Conservation (phyloP, 192 early-diverging fungal genomes). For the Coemansia sp. region DNA sequence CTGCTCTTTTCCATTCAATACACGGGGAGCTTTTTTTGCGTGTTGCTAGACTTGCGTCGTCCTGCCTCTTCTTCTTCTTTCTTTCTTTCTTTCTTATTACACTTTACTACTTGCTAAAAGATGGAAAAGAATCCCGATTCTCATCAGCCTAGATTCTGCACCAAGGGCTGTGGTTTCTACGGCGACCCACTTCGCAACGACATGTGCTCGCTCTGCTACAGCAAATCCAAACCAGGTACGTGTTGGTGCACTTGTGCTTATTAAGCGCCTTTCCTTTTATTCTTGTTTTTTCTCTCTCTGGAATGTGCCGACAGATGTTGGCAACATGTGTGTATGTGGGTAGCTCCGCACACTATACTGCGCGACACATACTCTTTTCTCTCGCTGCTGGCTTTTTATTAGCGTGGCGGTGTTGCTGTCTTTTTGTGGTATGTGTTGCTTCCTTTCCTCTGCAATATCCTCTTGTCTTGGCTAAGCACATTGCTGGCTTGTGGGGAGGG, state of each 20-base stretch:
- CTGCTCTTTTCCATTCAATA: conserved; percentile 8
- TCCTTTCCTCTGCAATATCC: background rate
- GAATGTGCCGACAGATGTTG: too few relatives aligned
- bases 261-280: background rate
- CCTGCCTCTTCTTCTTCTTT: background rate
- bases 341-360: conserved; percentile 8
- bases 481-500: background rate
- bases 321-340: too few relatives aligned
- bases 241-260: conserved; percentile 3
- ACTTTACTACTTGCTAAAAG: conserved; percentile 4
- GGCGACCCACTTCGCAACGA: conserved; percentile 70
- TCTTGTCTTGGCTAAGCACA: background rate
- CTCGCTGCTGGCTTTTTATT: background rate
- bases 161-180: conserved; percentile 74
- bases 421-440: background rate
- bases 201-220: conserved; percentile 79
- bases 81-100: background rate
- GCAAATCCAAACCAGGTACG: conserved; percentile 55
- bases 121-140: conserved; percentile 74
- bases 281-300: background rate
- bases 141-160: conserved; percentile 62
- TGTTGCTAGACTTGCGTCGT: conserved; percentile 1
- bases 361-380: background rate
- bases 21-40: background rate
- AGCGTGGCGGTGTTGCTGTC: background rate